Percentiles rank a stretch among this genome's conserved stretches.
These are phyloP conservation scores for Lodderomyces orthopsilosis DNA, from an alignment of 1,139 yeast genomes.

Conservation along the genomic window DNA sequence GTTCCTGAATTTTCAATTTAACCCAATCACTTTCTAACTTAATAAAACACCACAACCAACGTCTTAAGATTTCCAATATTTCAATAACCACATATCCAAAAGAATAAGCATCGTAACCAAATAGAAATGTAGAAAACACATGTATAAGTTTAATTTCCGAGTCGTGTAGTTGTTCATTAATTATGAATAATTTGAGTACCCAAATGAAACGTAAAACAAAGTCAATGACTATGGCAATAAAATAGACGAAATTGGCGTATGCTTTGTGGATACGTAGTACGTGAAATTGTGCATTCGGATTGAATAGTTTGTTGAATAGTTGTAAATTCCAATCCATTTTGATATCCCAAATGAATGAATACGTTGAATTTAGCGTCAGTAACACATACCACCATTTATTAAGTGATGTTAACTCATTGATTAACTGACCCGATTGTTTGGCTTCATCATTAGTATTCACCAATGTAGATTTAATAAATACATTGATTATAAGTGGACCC, in stretches of 20 bases:
- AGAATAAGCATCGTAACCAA: constrained; percentile 48
- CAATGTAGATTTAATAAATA: constrained; percentile 30
- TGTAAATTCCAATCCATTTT: constrained; percentile 84
- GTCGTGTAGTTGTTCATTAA: constrained; percentile 22
- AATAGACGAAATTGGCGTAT: constrained; percentile 34
- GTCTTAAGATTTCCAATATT: constrained; percentile 68
- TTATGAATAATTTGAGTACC: constrained; percentile 53
- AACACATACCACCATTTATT: constrained; percentile 50
- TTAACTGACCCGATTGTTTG: constrained; percentile 13
- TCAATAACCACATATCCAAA: constrained; percentile 66
- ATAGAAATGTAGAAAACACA: constrained; percentile 30
- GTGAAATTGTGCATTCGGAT: constrained; percentile 1
- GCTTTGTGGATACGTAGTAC: constrained; percentile 11
- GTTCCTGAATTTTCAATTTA: constrained; percentile 25
- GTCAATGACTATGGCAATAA: constrained; percentile 56
- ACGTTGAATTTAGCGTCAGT: constrained; percentile 64
- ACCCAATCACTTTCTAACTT: constrained; percentile 77
- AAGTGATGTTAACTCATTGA: constrained; percentile 13
- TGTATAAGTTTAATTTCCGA: constrained; percentile 17
- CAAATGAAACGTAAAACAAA: constrained; percentile 69
- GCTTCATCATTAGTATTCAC: constrained; percentile 9
- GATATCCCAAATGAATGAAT: constrained; percentile 86
- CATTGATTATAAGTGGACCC: constrained; percentile 55
- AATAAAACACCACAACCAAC: constrained; percentile 88
- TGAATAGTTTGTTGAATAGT: constrained; percentile 32